Evolutionary conservation across 2,329 filamentous ascomycete species (phyloP), one percentile per base, ranked within the genome.

Genomic region (Pyricularia pennisetigena): DNA sequence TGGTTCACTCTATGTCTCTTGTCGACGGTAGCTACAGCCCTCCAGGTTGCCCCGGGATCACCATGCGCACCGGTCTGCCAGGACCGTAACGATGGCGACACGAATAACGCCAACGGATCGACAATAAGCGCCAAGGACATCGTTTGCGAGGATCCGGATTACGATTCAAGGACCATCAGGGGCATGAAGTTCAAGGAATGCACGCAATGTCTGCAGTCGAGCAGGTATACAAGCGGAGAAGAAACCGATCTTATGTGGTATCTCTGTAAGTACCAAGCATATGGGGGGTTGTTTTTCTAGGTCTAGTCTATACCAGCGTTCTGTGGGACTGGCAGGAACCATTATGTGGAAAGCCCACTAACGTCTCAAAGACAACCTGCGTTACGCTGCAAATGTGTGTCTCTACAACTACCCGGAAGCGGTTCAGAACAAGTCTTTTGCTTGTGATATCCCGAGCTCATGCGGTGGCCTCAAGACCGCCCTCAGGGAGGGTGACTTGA

Each of bases 11-110:
- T 67, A 8, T 62, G 54, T 12, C 20, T 67, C 66, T 67, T 57
- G 29, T 28, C 32, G 8, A 35, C 32, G 14, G 57, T 26, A 26
- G n/a, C 23, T 8, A 65, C 66, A 30, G 79, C 78, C 2, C 75
- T 86, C 3, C 76, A 83, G 67, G 80, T 86, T 1, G 81, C 83
- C 1, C 82, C 84, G 0, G 81, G 81, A 10, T 87, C 85, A 0
- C 72, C 77, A 10, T 87, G 85, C 72, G 79, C 83, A 0, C 74
- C 79, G 0, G 69, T 81, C 1, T 87, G 85, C 68, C 72, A 83
- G 4, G 79, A 83, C 69, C 75, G 76, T 2, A 69, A 73, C 0
- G 74, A 76, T 14, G 73, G 72, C 10, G 75, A 82, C 68, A 67
- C 73, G 0, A 71, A 75, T 35, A 74, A 79, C 24, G 71, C 81